Evolutionary conservation across 2,329 filamentous ascomycete species (phyloP).

Genomic region (Epichloe typhina): DNA sequence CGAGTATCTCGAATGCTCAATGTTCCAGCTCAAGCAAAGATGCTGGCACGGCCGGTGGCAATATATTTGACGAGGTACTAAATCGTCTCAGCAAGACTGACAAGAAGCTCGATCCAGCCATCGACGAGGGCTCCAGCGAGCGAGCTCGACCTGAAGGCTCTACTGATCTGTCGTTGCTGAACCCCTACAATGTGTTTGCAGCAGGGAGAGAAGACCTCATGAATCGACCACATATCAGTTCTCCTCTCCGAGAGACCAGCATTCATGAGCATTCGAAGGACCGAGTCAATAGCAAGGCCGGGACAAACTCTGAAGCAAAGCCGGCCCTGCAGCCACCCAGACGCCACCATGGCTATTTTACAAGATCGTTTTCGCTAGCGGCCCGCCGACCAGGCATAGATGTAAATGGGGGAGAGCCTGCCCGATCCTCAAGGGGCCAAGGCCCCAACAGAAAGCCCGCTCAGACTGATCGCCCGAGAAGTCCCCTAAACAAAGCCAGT

Average conservation of each 20-base stretch:
- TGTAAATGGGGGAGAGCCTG: neutral
- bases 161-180: conserved; percentile 7
- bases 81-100: neutral
- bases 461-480: neutral
- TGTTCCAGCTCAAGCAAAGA: neutral
- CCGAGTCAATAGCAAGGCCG: neutral
- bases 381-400: neutral
- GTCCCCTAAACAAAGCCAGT: neutral
- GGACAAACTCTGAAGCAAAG: neutral
- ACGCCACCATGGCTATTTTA: conserved; percentile 3
- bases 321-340: neutral
- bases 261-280: neutral
- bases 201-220: conserved; percentile 4
- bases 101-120: neutral
- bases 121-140: neutral
- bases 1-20: conserved; percentile 6
- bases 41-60: neutral
- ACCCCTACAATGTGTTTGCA: conserved; percentile 13
- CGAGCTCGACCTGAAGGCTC: neutral
- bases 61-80: conserved; percentile 6
- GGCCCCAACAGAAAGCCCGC: neutral
- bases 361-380: conserved; percentile 4
- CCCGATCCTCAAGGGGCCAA: neutral
- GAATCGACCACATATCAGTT: conserved; percentile 15
- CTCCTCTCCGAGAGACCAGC: conserved; percentile 14